phyloP scores from a whole-genome alignment of 176 grass and related monocot species.

The Secale cereale region DNA sequence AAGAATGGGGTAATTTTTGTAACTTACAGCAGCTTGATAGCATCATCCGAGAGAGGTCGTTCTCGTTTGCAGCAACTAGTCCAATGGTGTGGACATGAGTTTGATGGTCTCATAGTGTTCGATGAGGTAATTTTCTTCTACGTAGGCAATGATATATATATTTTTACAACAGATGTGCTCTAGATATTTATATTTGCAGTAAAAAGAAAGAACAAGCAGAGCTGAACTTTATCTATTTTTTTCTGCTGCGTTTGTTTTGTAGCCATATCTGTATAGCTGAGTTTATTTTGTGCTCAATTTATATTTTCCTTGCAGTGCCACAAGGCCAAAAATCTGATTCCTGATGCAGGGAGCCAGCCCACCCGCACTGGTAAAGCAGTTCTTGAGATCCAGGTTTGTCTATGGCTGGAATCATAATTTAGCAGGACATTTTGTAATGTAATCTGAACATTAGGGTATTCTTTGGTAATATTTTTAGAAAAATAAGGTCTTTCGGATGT shows the following conservation, averaged over 20 bases:
- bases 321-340: slow-evolving; percentile 99
- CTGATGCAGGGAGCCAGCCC: slow-evolving; percentile 88
- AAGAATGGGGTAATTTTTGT: slow-evolving; percentile 95
- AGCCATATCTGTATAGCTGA: slow-evolving; percentile 14
- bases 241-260: background rate
- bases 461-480: background rate
- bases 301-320: slow-evolving; percentile 71
- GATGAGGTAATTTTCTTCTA: slow-evolving; percentile 66
- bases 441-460: slow-evolving; percentile 7
- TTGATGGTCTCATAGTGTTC: slow-evolving; percentile 94
- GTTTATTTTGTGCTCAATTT: slow-evolving; percentile 8
- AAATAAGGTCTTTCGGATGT: background rate
- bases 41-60: slow-evolving; percentile 90
- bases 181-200: slow-evolving; percentile 16
- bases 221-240: background rate
- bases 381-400: slow-evolving; percentile 88
- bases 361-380: slow-evolving; percentile 91
- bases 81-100: slow-evolving; percentile 87
- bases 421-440: background rate
- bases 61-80: slow-evolving; percentile 96
- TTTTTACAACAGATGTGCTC: background rate
- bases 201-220: background rate
- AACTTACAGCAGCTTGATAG: slow-evolving; percentile 98
- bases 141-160: too few species aligned
- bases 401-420: slow-evolving; percentile 17